phyloP scores from a whole-genome alignment of 176 grass and related monocot genomes.

The Zizania latifolia region DNA sequence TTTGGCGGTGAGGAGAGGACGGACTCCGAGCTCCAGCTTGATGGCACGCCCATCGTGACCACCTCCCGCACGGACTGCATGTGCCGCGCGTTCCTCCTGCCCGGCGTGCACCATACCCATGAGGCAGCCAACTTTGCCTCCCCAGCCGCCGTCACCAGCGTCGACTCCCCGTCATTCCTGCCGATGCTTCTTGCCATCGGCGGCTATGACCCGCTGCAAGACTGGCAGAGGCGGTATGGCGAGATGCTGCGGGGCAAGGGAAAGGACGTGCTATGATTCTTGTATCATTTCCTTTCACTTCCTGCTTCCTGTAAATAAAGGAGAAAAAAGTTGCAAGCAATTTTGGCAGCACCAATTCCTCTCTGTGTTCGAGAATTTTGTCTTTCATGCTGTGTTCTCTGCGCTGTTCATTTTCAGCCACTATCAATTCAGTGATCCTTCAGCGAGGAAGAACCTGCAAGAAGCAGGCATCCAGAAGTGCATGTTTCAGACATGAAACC shows the following conservation, averaged over 20 bases:
- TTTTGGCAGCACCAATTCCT: too few relatives aligned
- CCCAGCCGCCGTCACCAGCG: not conserved
- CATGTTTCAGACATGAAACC: too few relatives aligned
- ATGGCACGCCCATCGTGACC: constrained; percentile 44
- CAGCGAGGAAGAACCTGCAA: too few relatives aligned
- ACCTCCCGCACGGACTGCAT: constrained; percentile 50
- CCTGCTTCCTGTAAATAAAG: too few relatives aligned
- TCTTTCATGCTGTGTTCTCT: too few relatives aligned
- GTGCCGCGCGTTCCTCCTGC: constrained; percentile 68
- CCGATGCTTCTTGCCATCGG: constrained; percentile 43
- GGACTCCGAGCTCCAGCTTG: constrained; percentile 41
- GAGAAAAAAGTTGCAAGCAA: too few relatives aligned
- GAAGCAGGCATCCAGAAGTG: too few relatives aligned
- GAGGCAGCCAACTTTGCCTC: constrained; percentile 20
- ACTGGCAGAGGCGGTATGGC: constrained; percentile 25
- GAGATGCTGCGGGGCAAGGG: constrained; percentile 8
- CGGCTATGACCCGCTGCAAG: constrained; percentile 40
- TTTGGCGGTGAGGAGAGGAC: constrained; percentile 71
- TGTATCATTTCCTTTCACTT: too few relatives aligned
- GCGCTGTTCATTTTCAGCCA: too few relatives aligned
- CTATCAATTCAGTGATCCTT: too few relatives aligned
- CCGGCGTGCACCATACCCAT: constrained; percentile 43
- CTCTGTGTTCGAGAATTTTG: too few relatives aligned
- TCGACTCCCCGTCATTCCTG: constrained; percentile 28
- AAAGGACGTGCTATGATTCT: not conserved